Percentiles rank a stretch among this genome's conserved stretches.
These are phyloP conservation scores for Aegilops bicornis DNA, from an alignment of 176 grass and related monocot species.

Conservation along the genomic window DNA sequence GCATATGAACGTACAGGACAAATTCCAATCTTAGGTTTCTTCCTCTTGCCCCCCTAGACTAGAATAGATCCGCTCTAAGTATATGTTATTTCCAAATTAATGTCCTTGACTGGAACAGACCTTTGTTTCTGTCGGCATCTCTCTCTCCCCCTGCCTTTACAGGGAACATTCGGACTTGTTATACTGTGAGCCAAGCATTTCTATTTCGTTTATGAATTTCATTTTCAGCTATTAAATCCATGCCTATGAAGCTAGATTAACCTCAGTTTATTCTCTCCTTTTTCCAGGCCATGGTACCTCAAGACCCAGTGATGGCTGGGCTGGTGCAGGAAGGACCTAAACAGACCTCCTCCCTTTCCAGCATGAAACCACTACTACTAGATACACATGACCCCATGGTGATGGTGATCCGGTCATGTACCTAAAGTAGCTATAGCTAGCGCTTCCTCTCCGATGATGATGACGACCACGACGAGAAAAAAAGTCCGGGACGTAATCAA, in stretches of 20 bases:
- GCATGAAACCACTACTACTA: conserved; percentile 20
- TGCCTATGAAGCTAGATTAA: background rate
- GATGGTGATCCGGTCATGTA: background rate
- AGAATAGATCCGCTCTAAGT: background rate
- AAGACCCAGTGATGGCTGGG: conserved; percentile 21
- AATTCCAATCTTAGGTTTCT: conserved; percentile 22
- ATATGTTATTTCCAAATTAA: background rate
- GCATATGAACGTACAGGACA: conserved; percentile 7
- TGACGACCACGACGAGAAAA: background rate
- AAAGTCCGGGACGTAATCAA: conserved; percentile 29
- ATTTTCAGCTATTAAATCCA: background rate
- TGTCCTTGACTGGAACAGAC: background rate
- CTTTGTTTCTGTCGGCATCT: background rate
- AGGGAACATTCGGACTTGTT: background rate
- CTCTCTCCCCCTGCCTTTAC: background rate
- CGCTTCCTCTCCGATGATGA: background rate
- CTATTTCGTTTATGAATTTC: background rate
- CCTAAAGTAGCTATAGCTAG: background rate
- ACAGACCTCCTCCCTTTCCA: background rate
- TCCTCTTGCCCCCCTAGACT: background rate
- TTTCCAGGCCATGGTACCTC: background rate
- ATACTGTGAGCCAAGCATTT: background rate
- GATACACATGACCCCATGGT: conserved; percentile 1
- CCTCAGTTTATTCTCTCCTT: background rate
- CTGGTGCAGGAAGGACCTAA: background rate